phyloP scores from a whole-genome alignment of 805 yeast genomes.

The Yarrowia sp. region DNA sequence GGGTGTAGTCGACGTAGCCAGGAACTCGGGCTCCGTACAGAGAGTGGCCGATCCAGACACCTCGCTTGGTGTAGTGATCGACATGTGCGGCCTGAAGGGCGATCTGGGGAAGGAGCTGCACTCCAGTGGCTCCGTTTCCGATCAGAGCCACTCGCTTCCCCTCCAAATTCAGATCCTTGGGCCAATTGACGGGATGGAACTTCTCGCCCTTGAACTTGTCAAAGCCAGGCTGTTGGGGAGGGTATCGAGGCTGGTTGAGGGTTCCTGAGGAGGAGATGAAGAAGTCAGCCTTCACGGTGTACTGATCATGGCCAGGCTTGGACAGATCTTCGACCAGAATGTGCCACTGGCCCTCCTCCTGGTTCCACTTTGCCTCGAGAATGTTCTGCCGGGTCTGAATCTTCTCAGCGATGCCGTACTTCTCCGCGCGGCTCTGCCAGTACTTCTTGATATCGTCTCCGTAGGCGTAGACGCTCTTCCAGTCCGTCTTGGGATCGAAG shows the following conservation, averaged over 20 bases:
- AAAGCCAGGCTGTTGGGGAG: constrained; percentile 35
- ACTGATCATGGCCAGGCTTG: constrained; percentile 26
- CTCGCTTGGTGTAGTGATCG: constrained; percentile 2
- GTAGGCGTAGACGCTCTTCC: constrained; percentile 34
- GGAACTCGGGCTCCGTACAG: constrained; percentile 31
- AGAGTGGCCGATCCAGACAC: constrained; percentile 27
- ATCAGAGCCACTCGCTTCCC: constrained; percentile 38
- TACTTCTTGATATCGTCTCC: constrained; percentile 34
- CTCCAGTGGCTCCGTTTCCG: constrained; percentile 42
- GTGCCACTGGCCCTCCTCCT: constrained; percentile 26
- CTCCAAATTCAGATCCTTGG: constrained; percentile 32
- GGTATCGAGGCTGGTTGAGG: constrained; percentile 37
- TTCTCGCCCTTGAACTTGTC: constrained; percentile 36
- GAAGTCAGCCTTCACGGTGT: constrained; percentile 31
- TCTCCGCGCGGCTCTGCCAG: constrained; percentile 33
- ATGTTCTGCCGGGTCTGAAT: constrained; percentile 31
- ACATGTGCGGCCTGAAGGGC: constrained; percentile 30
- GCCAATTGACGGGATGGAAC: constrained; percentile 40
- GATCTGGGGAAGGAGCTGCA: constrained; percentile 35
- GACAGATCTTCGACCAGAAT: constrained; percentile 23
- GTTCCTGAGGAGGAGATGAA: constrained; percentile 35
- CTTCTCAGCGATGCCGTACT: constrained; percentile 33
- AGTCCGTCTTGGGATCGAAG: constrained; percentile 36
- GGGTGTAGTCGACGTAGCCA: constrained; percentile 29
- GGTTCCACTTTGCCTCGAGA: constrained; percentile 30